Conservation (phyloP, 805 yeast genomes). For the Ogataea angusta region DNA sequence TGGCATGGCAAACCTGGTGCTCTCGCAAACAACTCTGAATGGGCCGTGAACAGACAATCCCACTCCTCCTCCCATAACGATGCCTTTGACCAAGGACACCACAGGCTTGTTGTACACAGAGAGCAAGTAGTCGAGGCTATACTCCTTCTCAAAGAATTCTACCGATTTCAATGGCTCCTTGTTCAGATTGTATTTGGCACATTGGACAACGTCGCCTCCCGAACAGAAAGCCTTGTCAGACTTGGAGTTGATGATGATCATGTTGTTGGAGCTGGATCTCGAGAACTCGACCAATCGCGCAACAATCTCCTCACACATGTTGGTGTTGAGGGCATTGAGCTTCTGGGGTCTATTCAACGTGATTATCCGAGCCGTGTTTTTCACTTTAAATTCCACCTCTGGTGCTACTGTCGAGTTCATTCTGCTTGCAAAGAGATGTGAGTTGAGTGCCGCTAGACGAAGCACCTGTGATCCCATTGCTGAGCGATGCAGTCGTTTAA, state of each 20-base stretch:
- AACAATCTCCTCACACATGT: constrained; percentile 69
- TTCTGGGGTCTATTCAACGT: constrained; percentile 77
- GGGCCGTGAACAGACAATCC: constrained; percentile 89
- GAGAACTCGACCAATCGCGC: constrained; percentile 77
- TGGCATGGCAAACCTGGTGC: constrained; percentile 94
- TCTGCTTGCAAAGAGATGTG: constrained; percentile 4
- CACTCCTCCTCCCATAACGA: constrained; percentile 98
- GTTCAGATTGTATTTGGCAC: constrained; percentile 57
- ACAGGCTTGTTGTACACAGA: constrained; percentile 86
- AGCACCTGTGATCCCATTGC: constrained; percentile 6
- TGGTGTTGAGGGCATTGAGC: constrained; percentile 76
- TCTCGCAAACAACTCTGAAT: constrained; percentile 89
- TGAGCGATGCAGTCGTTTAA: constrained; percentile 8
- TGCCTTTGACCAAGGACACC: constrained; percentile 84
- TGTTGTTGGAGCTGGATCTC: constrained; percentile 59
- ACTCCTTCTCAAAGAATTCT: constrained; percentile 74
- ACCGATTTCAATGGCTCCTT: constrained; percentile 48
- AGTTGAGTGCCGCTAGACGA: constrained; percentile 6
- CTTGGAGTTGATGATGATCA: constrained; percentile 65
- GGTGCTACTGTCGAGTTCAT: constrained; percentile 17
- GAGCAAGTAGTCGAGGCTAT: constrained; percentile 72
- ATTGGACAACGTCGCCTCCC: constrained; percentile 91
- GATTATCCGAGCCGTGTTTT: constrained; percentile 66
- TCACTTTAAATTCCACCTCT: constrained; percentile 62
- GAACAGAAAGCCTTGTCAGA: constrained; percentile 82